Conservation (phyloP, 805 yeast genomes). For the Kluyveromyces siamensis region DNA sequence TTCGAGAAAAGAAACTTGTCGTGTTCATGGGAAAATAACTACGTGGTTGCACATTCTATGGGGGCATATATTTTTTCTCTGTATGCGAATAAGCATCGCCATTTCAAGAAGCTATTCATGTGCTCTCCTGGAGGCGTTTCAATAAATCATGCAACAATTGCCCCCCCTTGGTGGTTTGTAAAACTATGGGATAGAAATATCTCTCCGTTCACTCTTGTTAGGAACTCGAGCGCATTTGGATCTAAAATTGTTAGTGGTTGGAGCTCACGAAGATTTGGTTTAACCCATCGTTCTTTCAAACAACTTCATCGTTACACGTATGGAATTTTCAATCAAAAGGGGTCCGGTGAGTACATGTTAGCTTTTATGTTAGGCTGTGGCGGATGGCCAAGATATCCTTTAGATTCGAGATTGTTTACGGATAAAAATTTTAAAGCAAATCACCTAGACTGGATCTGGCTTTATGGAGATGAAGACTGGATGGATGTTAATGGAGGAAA, state of each 20-base stretch:
- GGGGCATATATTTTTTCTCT: conserved; percentile 78
- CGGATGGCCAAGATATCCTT: conserved; percentile 76
- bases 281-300: conserved; percentile 15
- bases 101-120: conserved; percentile 60
- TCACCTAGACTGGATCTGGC: conserved; percentile 63
- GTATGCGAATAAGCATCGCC: conserved; percentile 48
- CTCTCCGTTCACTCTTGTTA: conserved; percentile 75
- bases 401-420: conserved; percentile 30
- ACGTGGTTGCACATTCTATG: conserved; percentile 79
- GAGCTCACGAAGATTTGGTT: conserved; percentile 74
- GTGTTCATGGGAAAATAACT: conserved; percentile 32
- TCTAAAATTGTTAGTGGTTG: conserved; percentile 82
- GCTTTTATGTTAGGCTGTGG: conserved; percentile 84
- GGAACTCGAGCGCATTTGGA: conserved; percentile 75
- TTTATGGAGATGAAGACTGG: conserved; percentile 78
- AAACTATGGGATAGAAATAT: conserved; percentile 79
- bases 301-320: conserved; percentile 73
- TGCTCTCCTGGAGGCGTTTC: conserved; percentile 84
- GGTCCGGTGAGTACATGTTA: conserved; percentile 90
- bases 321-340: conserved; percentile 73
- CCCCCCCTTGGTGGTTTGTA: conserved; percentile 69
- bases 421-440: conserved; percentile 35
- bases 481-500: conserved; percentile 40
- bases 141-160: conserved; percentile 28
- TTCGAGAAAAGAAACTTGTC: conserved; percentile 20